Evolutionary conservation across 495 filamentous ascomycete species (phyloP).

Genomic region (Talaromyces adpressus): DNA sequence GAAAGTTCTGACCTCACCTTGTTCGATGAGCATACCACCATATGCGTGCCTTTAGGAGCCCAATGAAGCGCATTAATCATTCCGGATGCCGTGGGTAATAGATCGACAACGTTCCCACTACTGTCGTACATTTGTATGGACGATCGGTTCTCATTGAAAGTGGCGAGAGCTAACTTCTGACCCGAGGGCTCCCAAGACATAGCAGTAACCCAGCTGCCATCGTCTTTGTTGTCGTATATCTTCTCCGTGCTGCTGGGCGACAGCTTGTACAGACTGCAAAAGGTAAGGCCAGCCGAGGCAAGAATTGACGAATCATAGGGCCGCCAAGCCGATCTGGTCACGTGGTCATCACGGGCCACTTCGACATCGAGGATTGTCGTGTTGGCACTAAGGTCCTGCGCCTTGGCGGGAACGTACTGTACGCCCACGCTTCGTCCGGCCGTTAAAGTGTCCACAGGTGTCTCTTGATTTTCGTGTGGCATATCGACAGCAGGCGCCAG

Average conservation of each 20-base stretch:
- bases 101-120: constrained; percentile 48
- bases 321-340: constrained; percentile 71
- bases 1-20: constrained; percentile 33
- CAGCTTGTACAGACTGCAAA: constrained; percentile 71
- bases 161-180: constrained; percentile 60
- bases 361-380: constrained; percentile 53
- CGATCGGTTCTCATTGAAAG: constrained; percentile 53
- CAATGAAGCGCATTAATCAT: constrained; percentile 39
- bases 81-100: constrained; percentile 39
- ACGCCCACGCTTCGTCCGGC: constrained; percentile 64
- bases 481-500: constrained; percentile 33
- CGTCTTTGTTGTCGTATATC: constrained; percentile 27
- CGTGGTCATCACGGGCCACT: constrained; percentile 51
- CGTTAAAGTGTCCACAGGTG: constrained; percentile 52
- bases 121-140: constrained; percentile 62
- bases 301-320: constrained; percentile 67
- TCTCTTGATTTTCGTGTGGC: constrained; percentile 31
- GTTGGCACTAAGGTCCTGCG: constrained; percentile 57
- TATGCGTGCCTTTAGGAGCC: constrained; percentile 28
- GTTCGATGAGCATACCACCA: constrained; percentile 39
- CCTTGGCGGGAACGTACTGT: constrained; percentile 49
- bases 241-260: constrained; percentile 25
- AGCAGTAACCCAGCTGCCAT: constrained; percentile 37
- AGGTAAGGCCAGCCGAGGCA: constrained; percentile 68
- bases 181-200: constrained; percentile 70